Percentiles rank a stretch among this genome's conserved stretches.
Conservation (phyloP, 208 protist species). For the Trypanosoma platydactyli region DNA sequence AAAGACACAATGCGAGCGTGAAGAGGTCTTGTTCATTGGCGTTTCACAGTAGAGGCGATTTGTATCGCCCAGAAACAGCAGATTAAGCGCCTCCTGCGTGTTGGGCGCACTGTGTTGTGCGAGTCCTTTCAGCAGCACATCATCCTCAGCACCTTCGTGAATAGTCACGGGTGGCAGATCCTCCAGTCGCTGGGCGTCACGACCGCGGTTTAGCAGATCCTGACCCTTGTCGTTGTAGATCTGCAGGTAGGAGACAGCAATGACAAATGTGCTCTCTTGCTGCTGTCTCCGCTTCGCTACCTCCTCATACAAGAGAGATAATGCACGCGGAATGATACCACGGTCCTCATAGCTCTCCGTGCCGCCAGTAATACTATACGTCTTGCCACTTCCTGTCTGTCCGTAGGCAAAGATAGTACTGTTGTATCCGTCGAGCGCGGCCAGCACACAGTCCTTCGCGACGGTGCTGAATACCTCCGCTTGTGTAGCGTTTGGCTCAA, state of each 20-base stretch:
- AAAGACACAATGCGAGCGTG: conserved; percentile 92
- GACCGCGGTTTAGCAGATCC: conserved; percentile 84
- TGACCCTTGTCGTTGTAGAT: conserved; percentile 93
- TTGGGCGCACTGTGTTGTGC: conserved; percentile 68
- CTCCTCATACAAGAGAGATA: conserved; percentile 84
- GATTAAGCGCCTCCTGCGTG: conserved; percentile 73
- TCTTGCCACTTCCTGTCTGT: conserved; percentile 91
- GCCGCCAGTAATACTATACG: conserved; percentile 89
- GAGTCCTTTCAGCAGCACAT: conserved; percentile 60
- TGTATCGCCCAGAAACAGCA: conserved; percentile 87
- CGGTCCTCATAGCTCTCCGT: conserved; percentile 83
- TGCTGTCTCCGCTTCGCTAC: conserved; percentile 38
- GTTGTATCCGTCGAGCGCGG: conserved; percentile 83
- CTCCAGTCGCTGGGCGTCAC: conserved; percentile 85
- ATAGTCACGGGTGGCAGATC: conserved; percentile 68
- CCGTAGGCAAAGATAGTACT: conserved; percentile 92
- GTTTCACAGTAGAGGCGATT: conserved; percentile 89
- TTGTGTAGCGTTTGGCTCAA: conserved; percentile 70
- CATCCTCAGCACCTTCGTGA: conserved; percentile 61
- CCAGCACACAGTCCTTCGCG: conserved; percentile 79
- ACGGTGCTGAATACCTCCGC: conserved; percentile 82
- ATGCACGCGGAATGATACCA: conserved; percentile 86
- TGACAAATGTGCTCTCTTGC: conserved; percentile 30
- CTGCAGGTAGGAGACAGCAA: conserved; percentile 83
- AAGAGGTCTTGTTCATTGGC: conserved; percentile 92